phyloP scores from a whole-genome alignment of 371 early-diverging fungal species.

The Dentiscutata heterogama region DNA sequence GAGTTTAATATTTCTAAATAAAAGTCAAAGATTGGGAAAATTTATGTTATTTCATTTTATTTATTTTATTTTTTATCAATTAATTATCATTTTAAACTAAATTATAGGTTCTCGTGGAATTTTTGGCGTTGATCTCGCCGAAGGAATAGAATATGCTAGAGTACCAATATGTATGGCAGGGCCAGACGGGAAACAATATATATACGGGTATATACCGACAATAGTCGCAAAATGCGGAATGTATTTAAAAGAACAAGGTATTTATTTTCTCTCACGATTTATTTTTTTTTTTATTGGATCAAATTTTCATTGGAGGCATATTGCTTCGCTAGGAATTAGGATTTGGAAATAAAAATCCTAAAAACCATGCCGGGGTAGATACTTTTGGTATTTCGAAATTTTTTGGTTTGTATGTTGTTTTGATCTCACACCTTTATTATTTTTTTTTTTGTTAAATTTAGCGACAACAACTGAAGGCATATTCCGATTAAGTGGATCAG shows the following conservation, averaged over 20 bases:
- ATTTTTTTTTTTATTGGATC: background rate
- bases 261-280: background rate
- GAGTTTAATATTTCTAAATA: too few species aligned
- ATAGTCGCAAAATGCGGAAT: constrained; percentile 46
- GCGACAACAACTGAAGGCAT: constrained; percentile 56
- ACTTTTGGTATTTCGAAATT: too few species aligned
- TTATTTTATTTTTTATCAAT: too few species aligned
- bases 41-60: too few species aligned
- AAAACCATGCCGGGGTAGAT: too few species aligned
- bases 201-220: constrained; percentile 44
- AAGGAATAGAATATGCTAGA: constrained; percentile 42
- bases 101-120: constrained; percentile 14
- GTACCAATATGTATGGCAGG: constrained; percentile 46
- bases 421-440: background rate
- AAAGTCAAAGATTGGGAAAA: too few species aligned
- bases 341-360: too few species aligned
- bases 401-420: background rate
- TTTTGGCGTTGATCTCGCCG: constrained; percentile 34
- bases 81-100: background rate
- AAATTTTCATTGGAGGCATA: too few species aligned
- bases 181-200: constrained; percentile 40
- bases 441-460: constrained; percentile 9
- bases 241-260: constrained; percentile 44
- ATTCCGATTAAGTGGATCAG: constrained; percentile 72
- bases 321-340: too few species aligned